These are phyloP conservation scores for Fraxinus sp. DNA, from an alignment of 305 asterid species.

Conservation along the genomic window DNA sequence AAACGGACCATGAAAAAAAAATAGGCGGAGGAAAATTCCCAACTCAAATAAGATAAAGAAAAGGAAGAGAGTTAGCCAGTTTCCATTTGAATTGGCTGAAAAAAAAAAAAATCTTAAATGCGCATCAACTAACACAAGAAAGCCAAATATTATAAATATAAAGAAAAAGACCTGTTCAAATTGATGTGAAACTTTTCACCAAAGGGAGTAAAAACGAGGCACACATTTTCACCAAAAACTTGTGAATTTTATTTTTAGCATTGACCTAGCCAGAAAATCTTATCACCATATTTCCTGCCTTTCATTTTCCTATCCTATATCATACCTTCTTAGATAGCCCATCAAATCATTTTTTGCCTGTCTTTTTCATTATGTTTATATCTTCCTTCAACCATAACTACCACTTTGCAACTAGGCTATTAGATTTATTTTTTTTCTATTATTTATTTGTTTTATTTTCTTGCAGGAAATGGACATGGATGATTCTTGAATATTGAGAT, in stretches of 20 bases:
- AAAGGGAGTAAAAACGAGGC: constrained; percentile 37
- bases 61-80: neutral
- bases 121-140: neutral
- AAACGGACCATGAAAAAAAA: neutral
- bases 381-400: constrained; percentile 17
- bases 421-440: neutral
- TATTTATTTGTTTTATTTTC: neutral
- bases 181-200: constrained; percentile 53
- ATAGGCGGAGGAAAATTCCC: neutral
- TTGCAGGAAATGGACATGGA: constrained; percentile 1
- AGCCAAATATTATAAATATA: constrained; percentile 19
- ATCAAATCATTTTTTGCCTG: constrained; percentile 26
- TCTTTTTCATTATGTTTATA: constrained; percentile 16
- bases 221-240: constrained; percentile 30
- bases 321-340: constrained; percentile 7
- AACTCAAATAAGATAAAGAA: neutral
- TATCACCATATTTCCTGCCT: constrained; percentile 42
- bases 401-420: constrained; percentile 20
- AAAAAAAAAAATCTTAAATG: neutral
- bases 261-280: constrained; percentile 35
- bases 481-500: constrained; percentile 2
- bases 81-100: neutral
- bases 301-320: constrained; percentile 21
- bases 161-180: constrained; percentile 25
- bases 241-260: constrained; percentile 25